Conservation (phyloP, 352 stramenopile species). For the Blastocystis sp. region DNA sequence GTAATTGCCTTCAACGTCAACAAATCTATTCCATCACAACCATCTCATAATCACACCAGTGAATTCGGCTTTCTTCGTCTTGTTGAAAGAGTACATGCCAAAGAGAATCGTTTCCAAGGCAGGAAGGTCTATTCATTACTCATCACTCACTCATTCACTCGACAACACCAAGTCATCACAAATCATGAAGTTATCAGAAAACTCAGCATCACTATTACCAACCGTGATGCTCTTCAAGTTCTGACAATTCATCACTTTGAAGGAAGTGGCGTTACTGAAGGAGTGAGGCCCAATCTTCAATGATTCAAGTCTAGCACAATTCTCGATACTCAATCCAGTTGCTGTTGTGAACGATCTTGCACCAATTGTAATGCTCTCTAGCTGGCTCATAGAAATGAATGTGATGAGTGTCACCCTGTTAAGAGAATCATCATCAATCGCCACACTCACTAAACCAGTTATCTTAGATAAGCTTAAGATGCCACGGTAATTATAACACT, state of each 20-base stretch:
- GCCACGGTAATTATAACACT: too few relatives aligned
- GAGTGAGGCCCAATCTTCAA: too few relatives aligned
- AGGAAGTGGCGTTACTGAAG: too few relatives aligned
- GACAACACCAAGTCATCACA: not conserved
- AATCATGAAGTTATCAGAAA: too few relatives aligned
- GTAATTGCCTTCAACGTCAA: not conserved
- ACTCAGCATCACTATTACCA: too few relatives aligned
- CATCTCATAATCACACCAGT: not conserved
- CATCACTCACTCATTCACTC: not conserved
- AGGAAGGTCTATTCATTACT: slow-evolving; percentile 26
- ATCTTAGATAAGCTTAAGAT: too few relatives aligned
- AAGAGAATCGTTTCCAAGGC: not conserved
- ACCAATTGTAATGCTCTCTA: not conserved
- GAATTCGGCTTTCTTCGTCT: not conserved
- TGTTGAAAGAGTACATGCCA: not conserved
- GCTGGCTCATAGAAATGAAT: not conserved
- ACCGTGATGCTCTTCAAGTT: too few relatives aligned
- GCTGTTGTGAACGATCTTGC: not conserved
- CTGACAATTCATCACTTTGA: too few relatives aligned
- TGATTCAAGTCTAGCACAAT: too few relatives aligned
- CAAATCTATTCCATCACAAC: not conserved
- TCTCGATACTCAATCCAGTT: not conserved
- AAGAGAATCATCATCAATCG: not conserved
- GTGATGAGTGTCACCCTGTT: not conserved
- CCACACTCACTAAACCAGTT: not conserved